phyloP scores from a whole-genome alignment of 2,329 filamentous ascomycete genomes.

The Fusarium multiceps region DNA sequence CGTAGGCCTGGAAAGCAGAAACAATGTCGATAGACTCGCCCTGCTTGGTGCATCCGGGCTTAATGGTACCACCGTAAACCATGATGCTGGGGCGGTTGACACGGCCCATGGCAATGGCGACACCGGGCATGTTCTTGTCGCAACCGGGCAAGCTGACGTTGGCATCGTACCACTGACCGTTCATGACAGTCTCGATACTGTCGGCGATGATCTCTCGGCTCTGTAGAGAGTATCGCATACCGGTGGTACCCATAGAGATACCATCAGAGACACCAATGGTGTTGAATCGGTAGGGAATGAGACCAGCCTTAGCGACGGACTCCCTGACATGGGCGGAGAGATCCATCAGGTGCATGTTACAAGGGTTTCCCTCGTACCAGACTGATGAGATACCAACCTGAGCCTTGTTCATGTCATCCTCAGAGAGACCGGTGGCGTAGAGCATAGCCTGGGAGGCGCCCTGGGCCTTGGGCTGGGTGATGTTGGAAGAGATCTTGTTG shows the following conservation, averaged over 20 bases:
- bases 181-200: conserved; percentile 98
- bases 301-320: conserved; percentile 73
- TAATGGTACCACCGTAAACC: conserved; percentile 97
- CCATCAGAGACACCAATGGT: conserved; percentile 97
- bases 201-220: conserved; percentile 97
- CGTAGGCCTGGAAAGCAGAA: conserved; percentile 97
- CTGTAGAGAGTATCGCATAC: conserved; percentile 96
- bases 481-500: conserved; percentile 84
- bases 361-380: conserved; percentile 98
- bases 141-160: conserved; percentile 97
- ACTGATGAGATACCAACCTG: conserved; percentile 98
- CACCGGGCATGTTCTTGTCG: conserved; percentile 99
- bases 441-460: conserved; percentile 99
- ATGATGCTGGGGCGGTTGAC: conserved; percentile 95
- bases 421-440: conserved; percentile 89
- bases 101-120: conserved; percentile 92
- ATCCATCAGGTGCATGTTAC: conserved; percentile 98
- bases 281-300: conserved; percentile 98
- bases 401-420: conserved; percentile 92
- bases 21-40: conserved; percentile 91
- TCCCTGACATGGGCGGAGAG: conserved; percentile 80
- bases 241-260: conserved; percentile 97
- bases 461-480: conserved; percentile 98
- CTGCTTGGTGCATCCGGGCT: conserved; percentile 83
- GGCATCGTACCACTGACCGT: conserved; percentile 97